These are phyloP conservation scores for Syzygium oleosum DNA, from an alignment of 345 rosid genomes.

Conservation along the genomic window DNA sequence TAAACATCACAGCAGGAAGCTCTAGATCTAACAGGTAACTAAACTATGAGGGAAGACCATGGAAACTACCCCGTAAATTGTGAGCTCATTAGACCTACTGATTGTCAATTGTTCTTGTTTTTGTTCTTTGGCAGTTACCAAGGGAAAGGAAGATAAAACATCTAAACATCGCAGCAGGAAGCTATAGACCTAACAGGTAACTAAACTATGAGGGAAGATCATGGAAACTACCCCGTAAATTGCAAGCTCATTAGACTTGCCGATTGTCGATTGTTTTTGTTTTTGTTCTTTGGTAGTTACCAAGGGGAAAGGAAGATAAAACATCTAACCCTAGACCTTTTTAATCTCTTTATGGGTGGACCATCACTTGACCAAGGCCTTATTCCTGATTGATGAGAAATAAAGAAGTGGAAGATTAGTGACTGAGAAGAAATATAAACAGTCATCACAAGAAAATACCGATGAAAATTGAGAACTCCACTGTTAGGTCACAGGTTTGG, in stretches of 20 bases:
- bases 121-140: background rate
- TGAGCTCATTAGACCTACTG: background rate
- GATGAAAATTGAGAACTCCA: background rate
- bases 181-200: background rate
- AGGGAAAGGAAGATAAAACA: background rate
- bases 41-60: background rate
- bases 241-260: background rate
- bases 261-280: background rate
- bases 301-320: background rate
- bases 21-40: background rate
- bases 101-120: background rate
- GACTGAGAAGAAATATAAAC: background rate
- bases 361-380: background rate
- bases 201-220: background rate
- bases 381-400: background rate
- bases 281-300: background rate
- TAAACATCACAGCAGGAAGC: background rate
- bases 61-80: background rate
- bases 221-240: background rate
- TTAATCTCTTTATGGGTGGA: background rate
- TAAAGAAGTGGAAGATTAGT: background rate
- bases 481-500: background rate
- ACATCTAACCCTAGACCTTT: background rate
- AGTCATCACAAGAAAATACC: background rate
- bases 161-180: background rate